phyloP scores from a whole-genome alignment of 441 rosid species.

The Euphorbia corollata region DNA sequence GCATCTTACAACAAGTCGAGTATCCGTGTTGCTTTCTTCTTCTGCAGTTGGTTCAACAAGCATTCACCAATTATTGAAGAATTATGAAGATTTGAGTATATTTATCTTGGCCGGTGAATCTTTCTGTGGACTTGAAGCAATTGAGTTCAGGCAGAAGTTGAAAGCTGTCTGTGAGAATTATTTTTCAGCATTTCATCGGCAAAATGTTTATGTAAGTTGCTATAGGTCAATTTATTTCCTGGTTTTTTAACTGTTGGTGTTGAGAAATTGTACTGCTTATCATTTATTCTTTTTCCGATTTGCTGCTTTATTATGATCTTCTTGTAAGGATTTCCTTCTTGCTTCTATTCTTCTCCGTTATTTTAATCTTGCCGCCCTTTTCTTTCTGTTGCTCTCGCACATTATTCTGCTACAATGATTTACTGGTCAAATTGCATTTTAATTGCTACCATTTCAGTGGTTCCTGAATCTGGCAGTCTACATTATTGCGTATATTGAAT shows the following conservation, averaged over 20 bases:
- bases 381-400: background rate
- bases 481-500: background rate
- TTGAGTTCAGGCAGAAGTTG: conserved; percentile 90
- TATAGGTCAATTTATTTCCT: conserved; percentile 8
- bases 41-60: conserved; percentile 75
- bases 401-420: background rate
- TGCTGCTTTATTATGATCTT: background rate
- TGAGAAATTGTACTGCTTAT: background rate
- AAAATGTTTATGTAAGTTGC: conserved; percentile 71
- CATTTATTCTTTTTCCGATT: background rate
- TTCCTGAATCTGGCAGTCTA: background rate
- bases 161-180: conserved; percentile 83
- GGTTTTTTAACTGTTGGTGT: conserved; percentile 15
- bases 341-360: background rate
- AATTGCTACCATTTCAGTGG: background rate
- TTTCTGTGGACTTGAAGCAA: conserved; percentile 85
- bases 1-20: conserved; percentile 93
- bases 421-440: conserved; percentile 1
- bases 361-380: background rate
- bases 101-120: conserved; percentile 97
- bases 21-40: conserved; percentile 89
- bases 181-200: conserved; percentile 78
- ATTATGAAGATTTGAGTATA: conserved; percentile 76
- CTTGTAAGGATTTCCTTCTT: background rate
- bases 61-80: conserved; percentile 88